A percentile compares a stretch with the other conserved stretches of the same genome.
Evolutionary conservation across 495 filamentous ascomycete species (phyloP).

Genomic region (Lophiostoma macrostomum): DNA sequence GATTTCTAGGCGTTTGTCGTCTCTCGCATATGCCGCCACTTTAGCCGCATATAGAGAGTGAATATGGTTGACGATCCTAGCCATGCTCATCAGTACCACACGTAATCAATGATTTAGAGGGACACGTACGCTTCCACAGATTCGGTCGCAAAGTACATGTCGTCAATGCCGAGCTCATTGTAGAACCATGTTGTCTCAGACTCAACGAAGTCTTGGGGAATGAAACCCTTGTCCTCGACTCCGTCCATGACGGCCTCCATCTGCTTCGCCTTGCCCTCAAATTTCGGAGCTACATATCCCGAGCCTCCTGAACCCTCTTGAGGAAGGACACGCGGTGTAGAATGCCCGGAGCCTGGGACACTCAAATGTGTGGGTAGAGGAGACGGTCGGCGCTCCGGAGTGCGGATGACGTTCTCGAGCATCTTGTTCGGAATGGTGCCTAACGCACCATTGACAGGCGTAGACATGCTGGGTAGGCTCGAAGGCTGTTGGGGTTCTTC

Average conservation of each 20-base stretch:
- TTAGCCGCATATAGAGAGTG: constrained; percentile 97
- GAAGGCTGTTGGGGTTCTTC: neutral
- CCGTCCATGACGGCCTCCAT: constrained; percentile 83
- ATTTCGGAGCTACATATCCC: constrained; percentile 92
- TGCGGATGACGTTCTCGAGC: constrained; percentile 59
- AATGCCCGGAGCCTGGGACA: constrained; percentile 60
- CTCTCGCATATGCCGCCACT: constrained; percentile 87
- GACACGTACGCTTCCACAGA: constrained; percentile 59
- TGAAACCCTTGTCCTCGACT: constrained; percentile 76
- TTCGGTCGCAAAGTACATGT: constrained; percentile 98
- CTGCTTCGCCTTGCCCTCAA: constrained; percentile 90
- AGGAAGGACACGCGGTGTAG: constrained; percentile 61
- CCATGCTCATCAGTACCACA: neutral
- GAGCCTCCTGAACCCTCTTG: constrained; percentile 75
- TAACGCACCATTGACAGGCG: constrained; percentile 24
- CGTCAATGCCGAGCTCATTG: constrained; percentile 93
- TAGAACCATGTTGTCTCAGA: constrained; percentile 95
- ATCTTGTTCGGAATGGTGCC: constrained; percentile 57
- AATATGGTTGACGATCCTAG: constrained; percentile 78
- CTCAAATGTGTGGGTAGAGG: constrained; percentile 88
- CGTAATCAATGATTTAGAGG: neutral
- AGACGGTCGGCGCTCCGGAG: constrained; percentile 67
- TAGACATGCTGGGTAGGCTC: constrained; percentile 20
- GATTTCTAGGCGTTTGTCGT: constrained; percentile 92
- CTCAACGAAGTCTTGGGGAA: constrained; percentile 77